phyloP scores from a whole-genome alignment of 176 grass and related monocot genomes.

The Lolium rigidum region DNA sequence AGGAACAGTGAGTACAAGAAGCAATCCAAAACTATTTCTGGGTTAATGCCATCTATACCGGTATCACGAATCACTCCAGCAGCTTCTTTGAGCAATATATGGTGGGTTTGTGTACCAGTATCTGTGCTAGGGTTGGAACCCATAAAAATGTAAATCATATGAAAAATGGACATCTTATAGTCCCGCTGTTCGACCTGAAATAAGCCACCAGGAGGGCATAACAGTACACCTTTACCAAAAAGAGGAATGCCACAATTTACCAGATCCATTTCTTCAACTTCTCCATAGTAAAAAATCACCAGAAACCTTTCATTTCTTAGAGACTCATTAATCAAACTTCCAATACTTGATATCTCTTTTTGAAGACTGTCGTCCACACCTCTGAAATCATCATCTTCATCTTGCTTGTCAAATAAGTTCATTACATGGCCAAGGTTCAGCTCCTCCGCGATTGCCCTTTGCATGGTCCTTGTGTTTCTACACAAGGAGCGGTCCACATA shows the following conservation, averaged over 20 bases:
- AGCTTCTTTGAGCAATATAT: neutral
- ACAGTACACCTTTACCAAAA: neutral
- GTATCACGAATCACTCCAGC: neutral
- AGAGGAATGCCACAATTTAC: neutral
- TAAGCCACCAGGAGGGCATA: neutral
- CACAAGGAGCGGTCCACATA: slow-evolving; percentile 24
- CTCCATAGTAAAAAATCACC: neutral
- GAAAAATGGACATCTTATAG: neutral
- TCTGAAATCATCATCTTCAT: neutral
- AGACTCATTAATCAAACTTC: neutral
- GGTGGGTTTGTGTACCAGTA: neutral
- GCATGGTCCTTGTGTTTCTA: slow-evolving; percentile 25
- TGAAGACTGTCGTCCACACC: neutral
- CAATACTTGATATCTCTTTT: neutral
- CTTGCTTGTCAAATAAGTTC: neutral
- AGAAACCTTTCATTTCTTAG: neutral
- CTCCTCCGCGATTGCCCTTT: neutral
- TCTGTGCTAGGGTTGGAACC: fast-evolving
- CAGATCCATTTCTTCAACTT: neutral
- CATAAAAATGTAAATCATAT: neutral
- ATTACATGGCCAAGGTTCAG: neutral
- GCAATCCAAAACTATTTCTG: neutral
- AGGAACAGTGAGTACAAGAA: neutral
- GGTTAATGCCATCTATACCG: neutral
- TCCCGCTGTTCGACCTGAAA: no score